These are phyloP conservation scores for Apiospora malaysiana DNA, from an alignment of 2,329 filamentous ascomycete genomes.

Conservation along the genomic window DNA sequence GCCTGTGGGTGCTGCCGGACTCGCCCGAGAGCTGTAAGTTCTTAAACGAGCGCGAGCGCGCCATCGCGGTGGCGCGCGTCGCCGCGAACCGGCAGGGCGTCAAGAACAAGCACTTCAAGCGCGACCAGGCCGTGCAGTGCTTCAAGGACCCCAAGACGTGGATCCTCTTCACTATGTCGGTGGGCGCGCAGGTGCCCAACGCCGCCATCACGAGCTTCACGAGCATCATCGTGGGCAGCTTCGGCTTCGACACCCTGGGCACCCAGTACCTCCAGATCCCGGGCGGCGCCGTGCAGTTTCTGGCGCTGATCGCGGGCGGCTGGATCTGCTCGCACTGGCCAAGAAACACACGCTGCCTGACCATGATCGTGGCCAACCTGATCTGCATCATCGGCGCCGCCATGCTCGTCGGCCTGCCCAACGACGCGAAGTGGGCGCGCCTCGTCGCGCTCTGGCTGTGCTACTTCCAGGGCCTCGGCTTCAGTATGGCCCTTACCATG, in stretches of 20 bases:
- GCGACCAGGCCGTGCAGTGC: conserved; percentile 53
- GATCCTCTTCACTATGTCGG: conserved; percentile 59
- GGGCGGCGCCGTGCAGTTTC: conserved; percentile 62
- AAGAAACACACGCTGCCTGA: conserved; percentile 53
- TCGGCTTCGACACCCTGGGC: conserved; percentile 51
- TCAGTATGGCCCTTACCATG: conserved; percentile 42
- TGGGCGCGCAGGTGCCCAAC: conserved; percentile 61
- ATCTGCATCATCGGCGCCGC: conserved; percentile 60
- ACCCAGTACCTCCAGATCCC: conserved; percentile 66
- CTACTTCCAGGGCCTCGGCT: conserved; percentile 41
- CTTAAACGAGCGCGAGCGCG: conserved; percentile 61
- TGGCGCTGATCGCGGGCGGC: conserved; percentile 56
- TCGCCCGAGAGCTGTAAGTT: conserved; percentile 66
- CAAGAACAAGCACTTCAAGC: conserved; percentile 57
- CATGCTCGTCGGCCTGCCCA: conserved; percentile 57
- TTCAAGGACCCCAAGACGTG: conserved; percentile 57
- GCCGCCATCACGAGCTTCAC: conserved; percentile 57
- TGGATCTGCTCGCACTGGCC: conserved; percentile 58
- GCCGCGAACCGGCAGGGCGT: conserved; percentile 57
- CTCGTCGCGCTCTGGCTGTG: conserved; percentile 62
- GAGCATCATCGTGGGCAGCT: conserved; percentile 35
- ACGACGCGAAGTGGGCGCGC: conserved; percentile 60
- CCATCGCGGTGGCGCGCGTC: conserved; percentile 59
- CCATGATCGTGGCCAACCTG: conserved; percentile 61
- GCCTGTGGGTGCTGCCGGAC: conserved; percentile 66